A percentile compares a stretch with the other conserved stretches of the same genome.
Conservation (phyloP, 2,329 filamentous ascomycete species). For the Pleurostoma richardsiae region DNA sequence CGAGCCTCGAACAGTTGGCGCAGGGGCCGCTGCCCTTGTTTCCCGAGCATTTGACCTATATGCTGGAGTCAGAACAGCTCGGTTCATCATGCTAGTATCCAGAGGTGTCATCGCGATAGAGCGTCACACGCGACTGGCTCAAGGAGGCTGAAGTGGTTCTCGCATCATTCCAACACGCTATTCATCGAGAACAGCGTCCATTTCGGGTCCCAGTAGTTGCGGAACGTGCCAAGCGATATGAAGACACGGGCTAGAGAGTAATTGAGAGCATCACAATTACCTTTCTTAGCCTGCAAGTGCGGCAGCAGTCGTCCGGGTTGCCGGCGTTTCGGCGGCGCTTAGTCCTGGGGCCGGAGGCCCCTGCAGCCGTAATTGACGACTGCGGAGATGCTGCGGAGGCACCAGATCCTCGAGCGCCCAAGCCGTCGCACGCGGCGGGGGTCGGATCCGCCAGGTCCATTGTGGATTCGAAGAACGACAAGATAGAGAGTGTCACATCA, state of each 20-base stretch:
- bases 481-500: too few relatives aligned
- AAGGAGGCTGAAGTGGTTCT: too few relatives aligned
- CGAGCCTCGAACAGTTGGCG: slow-evolving; percentile 29
- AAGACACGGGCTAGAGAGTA: too few relatives aligned
- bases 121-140: too few relatives aligned
- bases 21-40: slow-evolving; percentile 28
- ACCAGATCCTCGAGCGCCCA: not conserved
- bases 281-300: slow-evolving; percentile 7
- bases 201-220: too few relatives aligned
- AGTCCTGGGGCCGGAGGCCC: not conserved
- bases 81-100: not conserved
- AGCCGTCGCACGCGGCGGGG: too few relatives aligned
- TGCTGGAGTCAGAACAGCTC: not conserved
- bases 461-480: too few relatives aligned
- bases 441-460: too few relatives aligned
- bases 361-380: not conserved
- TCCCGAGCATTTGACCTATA: slow-evolving; percentile 36
- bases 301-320: slow-evolving; percentile 1
- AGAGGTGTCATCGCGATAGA: too few relatives aligned
- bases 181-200: too few relatives aligned
- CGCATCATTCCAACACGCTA: too few relatives aligned
- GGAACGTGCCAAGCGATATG: too few relatives aligned
- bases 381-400: not conserved
- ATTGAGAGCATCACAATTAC: slow-evolving; percentile 1
- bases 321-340: slow-evolving; percentile 2